Conservation (phyloP, 331 rosid species). For the Pyrus hybrid region DNA sequence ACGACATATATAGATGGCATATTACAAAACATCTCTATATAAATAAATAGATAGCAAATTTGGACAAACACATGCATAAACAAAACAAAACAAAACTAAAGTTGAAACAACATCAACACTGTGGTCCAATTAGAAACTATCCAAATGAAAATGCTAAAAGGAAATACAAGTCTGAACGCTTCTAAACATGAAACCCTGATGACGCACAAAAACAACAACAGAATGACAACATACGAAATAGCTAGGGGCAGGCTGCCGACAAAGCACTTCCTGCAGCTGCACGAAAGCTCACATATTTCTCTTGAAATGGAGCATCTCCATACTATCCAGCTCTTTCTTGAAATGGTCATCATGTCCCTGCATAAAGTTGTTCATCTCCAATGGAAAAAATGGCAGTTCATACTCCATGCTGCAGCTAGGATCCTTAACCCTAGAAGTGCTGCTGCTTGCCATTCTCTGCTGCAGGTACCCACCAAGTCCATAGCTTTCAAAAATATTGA, state of each 20-base stretch:
- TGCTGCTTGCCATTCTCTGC: not conserved
- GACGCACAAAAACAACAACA: not conserved
- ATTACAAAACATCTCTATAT: too few relatives aligned
- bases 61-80: not conserved
- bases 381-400: not conserved
- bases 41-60: not conserved
- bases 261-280: not conserved
- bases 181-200: not conserved
- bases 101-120: not conserved
- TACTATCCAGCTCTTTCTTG: constrained; percentile 41
- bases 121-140: not conserved
- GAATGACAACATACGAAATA: not conserved
- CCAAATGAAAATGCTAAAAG: not conserved
- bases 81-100: not conserved
- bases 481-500: not conserved
- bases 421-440: not conserved
- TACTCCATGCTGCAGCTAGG: not conserved
- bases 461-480: not conserved
- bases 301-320: constrained; percentile 22
- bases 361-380: constrained; percentile 16
- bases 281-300: not conserved
- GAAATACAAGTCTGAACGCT: not conserved
- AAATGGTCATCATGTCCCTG: constrained; percentile 1
- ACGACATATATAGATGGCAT: not conserved
- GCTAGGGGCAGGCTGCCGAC: not conserved